phyloP scores from a whole-genome alignment of 2,329 filamentous ascomycete genomes.

The Elsinoe australis region DNA sequence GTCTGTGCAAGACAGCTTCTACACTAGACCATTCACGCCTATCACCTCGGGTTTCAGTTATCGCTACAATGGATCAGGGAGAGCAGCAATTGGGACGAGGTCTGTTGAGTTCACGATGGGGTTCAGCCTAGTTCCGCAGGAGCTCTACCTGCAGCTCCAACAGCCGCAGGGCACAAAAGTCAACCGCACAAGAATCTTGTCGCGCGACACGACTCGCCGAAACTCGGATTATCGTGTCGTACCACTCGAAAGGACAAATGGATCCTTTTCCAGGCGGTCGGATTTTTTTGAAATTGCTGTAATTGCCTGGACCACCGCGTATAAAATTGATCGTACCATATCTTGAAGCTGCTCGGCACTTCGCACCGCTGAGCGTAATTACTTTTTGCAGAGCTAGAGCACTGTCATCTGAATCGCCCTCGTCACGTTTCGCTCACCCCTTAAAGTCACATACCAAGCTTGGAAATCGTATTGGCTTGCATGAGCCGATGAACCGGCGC shows the following conservation, averaged over 20 bases:
- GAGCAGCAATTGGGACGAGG: no score
- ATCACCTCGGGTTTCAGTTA: no score
- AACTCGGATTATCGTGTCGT: slow-evolving; percentile 2
- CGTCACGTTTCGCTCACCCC: slow-evolving; percentile 15
- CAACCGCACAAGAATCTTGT: neutral
- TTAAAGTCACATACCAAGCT: neutral
- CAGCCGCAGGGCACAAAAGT: no score
- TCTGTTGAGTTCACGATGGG: no score
- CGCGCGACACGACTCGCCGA: neutral
- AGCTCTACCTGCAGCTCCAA: no score
- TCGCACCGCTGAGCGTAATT: slow-evolving; percentile 1
- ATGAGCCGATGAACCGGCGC: neutral
- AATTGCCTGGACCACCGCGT: slow-evolving; percentile 8
- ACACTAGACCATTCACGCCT: no score
- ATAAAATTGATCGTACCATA: slow-evolving; percentile 10
- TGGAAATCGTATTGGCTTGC: no score
- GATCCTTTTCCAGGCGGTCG: slow-evolving; percentile 5
- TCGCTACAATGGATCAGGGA: no score
- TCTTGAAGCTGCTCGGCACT: slow-evolving; percentile 12
- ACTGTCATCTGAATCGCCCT: neutral
- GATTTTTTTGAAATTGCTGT: no score
- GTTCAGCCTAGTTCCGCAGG: no score
- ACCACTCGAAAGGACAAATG: slow-evolving; percentile 1
- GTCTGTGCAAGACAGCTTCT: no score
- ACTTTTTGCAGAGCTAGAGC: neutral